Conservation (phyloP, 1,284 basidiomycete species). For the Leccinum fuscescens region DNA sequence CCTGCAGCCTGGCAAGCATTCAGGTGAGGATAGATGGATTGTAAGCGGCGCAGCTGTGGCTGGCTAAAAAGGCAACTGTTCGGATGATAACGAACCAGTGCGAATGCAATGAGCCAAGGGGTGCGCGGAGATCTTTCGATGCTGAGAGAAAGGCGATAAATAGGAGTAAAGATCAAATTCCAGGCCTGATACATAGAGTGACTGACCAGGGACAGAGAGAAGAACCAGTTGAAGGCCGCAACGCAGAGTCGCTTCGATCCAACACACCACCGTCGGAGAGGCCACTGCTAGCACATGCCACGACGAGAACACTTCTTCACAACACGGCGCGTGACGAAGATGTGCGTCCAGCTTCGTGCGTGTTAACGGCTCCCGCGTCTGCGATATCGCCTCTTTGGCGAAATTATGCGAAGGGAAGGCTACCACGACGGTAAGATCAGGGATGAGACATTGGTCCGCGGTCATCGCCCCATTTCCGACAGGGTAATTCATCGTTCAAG, state of each 20-base stretch:
- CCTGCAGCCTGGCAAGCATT: neutral
- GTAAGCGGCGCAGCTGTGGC: slow-evolving; percentile 5
- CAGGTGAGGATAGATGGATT: neutral
- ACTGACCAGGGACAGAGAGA: neutral
- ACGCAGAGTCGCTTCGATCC: neutral
- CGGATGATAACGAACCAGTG: slow-evolving; percentile 5
- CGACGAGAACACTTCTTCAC: neutral
- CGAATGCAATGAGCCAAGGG: neutral
- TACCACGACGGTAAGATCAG: neutral
- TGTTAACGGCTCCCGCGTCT: slow-evolving; percentile 2
- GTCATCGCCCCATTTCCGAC: slow-evolving; percentile 12
- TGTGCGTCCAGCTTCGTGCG: neutral
- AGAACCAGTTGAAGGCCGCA: neutral
- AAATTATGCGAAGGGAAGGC: neutral
- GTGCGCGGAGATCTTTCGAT: neutral
- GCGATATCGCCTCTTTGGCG: neutral
- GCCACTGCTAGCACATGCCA: neutral
- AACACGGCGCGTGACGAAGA: neutral
- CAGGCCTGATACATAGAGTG: neutral
- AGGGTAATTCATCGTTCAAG: slow-evolving; percentile 3
- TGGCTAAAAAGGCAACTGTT: neutral
- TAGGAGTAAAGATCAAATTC: neutral
- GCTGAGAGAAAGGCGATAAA: neutral
- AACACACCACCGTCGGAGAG: neutral
- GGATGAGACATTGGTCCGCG: slow-evolving; percentile 14